These are phyloP conservation scores for Larix sibirica DNA, from an alignment of 83 land plant genomes.

Conservation along the genomic window DNA sequence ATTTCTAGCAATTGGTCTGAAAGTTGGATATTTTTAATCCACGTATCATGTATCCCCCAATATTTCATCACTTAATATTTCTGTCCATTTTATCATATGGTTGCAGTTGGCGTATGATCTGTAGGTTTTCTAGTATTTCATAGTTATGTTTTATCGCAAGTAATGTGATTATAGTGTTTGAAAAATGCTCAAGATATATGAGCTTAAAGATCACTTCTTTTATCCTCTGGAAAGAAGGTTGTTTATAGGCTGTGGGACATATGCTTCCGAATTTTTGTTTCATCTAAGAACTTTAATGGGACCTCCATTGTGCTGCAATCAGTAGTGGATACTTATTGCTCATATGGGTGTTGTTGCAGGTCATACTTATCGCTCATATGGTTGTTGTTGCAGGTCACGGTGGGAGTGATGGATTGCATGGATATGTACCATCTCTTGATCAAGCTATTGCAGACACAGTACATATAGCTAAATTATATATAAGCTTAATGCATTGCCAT, in stretches of 20 bases:
- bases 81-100: neutral
- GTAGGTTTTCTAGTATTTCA: neutral
- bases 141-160: neutral
- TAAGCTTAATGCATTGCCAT: no score
- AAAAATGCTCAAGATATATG: neutral
- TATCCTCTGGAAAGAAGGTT: neutral
- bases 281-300: neutral
- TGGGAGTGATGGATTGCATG: slow-evolving; percentile 98
- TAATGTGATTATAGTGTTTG: neutral
- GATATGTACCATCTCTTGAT: slow-evolving; percentile 94
- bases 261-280: neutral
- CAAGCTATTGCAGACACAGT: slow-evolving; percentile 82
- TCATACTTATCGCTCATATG: slow-evolving; percentile 23
- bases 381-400: slow-evolving; percentile 79
- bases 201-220: neutral
- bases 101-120: neutral
- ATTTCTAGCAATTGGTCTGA: neutral
- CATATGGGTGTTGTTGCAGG: slow-evolving; percentile 39
- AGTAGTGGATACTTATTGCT: neutral
- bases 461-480: slow-evolving; percentile 18
- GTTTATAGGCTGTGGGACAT: neutral
- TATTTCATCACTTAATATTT: no score
- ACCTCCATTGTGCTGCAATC: no score
- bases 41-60: no score
- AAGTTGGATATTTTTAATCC: no score